Base-by-base conservation (phyloP, 2,329 filamentous ascomycete genomes). In the Cytospora piceicola region DNA sequence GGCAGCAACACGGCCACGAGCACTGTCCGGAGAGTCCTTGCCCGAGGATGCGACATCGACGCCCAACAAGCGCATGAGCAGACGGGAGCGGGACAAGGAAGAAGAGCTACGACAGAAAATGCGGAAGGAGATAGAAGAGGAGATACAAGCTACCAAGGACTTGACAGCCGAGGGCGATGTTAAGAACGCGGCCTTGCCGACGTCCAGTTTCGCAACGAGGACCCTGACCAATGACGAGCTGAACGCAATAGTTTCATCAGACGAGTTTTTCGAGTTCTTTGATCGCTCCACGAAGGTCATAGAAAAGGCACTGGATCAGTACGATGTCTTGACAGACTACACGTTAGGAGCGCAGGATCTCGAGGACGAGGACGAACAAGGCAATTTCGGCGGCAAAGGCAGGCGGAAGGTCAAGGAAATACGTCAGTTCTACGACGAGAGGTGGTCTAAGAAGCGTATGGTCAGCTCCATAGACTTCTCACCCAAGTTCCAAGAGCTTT, bases 361-460 rank as follows among this genome's bases (percentile, higher is more conserved):
- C 14, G 86, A 95, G 51, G 93, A 96, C 56, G 93, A 96, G 58
- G 92, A 96, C 64, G 93, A 93, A 70, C 89, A 92, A 70, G 90
- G 90, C 20, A 90, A 90, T 66, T 87, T 85, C 3, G 85, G 87
- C 36, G 90, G 89, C 4, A 90, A 90, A 69, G 90, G 89, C 59
- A 88, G 90, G 51, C 83, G 91, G 70, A 86, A 90, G 69, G 87
- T 96, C 72, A 94, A 92, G 76, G 94, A 99, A 77, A 83, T 97
- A 58, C 89, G 91, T 42, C 94, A 97, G 73, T 97, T 98, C 77
- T 97, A 92, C 78, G 94, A 97, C 74, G 91, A 96, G 68, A 87
- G 93, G 75, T 97, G 94, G 91, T 96, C 93, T 74, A 96, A 96
- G 82, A 97, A 97, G 81, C 90, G 94, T 70, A 97, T 97, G 91